Evolutionary conservation across 495 filamentous ascomycete genomes (phyloP).

Genomic region (Hypoxylon lenormandii): DNA sequence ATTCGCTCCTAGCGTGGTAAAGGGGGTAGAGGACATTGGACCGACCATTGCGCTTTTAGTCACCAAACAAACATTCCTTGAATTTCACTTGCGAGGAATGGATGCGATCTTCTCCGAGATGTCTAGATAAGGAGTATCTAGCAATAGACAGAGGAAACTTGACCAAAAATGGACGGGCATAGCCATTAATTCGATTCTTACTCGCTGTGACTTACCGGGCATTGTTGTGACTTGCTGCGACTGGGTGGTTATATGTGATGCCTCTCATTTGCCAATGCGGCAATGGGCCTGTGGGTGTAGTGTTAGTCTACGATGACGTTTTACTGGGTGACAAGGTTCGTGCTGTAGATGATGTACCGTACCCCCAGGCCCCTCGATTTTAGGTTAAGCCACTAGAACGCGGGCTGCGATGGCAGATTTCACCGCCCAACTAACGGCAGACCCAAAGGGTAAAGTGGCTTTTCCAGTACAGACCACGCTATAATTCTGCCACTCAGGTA

Average conservation of each 20-base stretch:
- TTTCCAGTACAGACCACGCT: constrained; percentile 9
- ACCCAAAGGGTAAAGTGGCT: constrained; percentile 24
- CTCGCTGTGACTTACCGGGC: neutral
- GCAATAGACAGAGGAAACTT: constrained; percentile 40
- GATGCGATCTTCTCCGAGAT: constrained; percentile 35
- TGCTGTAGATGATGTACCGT: too few species aligned
- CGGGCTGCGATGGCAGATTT: constrained; percentile 20
- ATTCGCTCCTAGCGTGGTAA: constrained; percentile 24
- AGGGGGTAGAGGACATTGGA: constrained; percentile 17
- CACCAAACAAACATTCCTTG: constrained; percentile 34
- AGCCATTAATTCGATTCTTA: constrained; percentile 11
- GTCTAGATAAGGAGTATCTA: constrained; percentile 47
- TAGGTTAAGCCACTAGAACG: neutral
- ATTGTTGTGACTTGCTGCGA: too few species aligned
- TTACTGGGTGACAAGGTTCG: too few species aligned
- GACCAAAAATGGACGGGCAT: constrained; percentile 41
- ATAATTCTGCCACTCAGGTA: constrained; percentile 46
- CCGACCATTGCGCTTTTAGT: constrained; percentile 33
- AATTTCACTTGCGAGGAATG: constrained; percentile 34
- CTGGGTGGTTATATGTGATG: too few species aligned
- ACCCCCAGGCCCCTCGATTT: neutral
- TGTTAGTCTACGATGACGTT: neutral
- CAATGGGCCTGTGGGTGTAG: too few species aligned
- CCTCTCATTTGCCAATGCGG: too few species aligned
- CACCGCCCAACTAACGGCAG: constrained; percentile 34